These are phyloP conservation scores for Chlamydomonas applanata DNA, from an alignment of 139 green algal genomes.

Conservation along the genomic window DNA sequence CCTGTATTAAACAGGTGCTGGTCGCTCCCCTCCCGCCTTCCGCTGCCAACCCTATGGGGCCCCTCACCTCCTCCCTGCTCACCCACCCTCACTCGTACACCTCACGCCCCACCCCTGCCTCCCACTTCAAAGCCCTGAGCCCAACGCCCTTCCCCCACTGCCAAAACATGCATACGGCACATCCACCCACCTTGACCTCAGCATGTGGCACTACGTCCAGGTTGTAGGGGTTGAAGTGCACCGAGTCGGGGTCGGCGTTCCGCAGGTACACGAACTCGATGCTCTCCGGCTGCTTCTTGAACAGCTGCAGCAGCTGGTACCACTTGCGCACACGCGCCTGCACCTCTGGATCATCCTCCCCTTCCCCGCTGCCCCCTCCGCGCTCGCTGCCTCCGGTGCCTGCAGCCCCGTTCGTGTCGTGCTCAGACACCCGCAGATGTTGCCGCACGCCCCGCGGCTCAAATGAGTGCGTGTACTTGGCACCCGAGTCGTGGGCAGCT, in stretches of 20 bases:
- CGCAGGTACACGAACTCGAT: slow-evolving; percentile 56
- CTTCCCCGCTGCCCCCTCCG: neutral
- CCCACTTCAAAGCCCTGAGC: too few relatives aligned
- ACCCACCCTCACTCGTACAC: too few relatives aligned
- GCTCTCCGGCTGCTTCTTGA: slow-evolving; percentile 24
- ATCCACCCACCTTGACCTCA: slow-evolving; percentile 30
- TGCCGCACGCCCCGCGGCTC: slow-evolving; percentile 7
- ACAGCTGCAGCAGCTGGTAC: slow-evolving; percentile 18
- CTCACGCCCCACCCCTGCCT: too few relatives aligned
- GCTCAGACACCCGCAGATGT: neutral
- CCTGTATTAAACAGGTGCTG: too few relatives aligned
- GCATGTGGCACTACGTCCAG: slow-evolving; percentile 42
- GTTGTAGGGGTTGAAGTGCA: slow-evolving; percentile 51
- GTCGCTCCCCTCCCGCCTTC: too few relatives aligned
- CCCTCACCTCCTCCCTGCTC: too few relatives aligned
- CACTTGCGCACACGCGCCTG: slow-evolving; percentile 9
- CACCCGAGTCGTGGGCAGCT: too few relatives aligned
- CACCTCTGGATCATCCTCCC: slow-evolving; percentile 4
- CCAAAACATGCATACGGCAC: neutral
- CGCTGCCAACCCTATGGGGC: too few relatives aligned
- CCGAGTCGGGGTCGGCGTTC: slow-evolving; percentile 18
- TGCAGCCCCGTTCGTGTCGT: neutral
- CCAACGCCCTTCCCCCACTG: too few relatives aligned
- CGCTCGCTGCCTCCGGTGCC: neutral
- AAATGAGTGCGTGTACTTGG: slow-evolving; percentile 11